Conservation (phyloP, 2,329 filamentous ascomycete genomes). For the Beauveria sp. region DNA sequence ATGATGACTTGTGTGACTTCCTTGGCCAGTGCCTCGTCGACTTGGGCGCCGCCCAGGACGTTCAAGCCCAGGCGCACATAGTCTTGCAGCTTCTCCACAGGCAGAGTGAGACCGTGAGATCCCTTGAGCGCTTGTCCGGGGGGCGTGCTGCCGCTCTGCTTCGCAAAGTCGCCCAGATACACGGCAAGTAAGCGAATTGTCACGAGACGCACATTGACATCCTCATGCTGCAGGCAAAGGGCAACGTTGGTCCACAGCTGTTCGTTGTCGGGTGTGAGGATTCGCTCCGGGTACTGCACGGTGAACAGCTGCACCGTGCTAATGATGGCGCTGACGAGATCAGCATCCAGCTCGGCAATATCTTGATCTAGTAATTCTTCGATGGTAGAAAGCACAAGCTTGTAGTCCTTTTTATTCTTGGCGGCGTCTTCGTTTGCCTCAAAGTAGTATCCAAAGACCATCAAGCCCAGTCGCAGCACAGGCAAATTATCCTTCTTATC, state of each 20-base stretch:
- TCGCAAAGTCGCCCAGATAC: constrained; percentile 75
- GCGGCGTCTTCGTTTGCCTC: constrained; percentile 53
- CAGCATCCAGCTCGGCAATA: constrained; percentile 50
- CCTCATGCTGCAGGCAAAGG: constrained; percentile 61
- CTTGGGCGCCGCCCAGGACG: constrained; percentile 51
- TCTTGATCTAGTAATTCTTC: constrained; percentile 46
- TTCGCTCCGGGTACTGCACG: constrained; percentile 54
- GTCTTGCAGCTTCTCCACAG: constrained; percentile 54
- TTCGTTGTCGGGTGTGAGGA: constrained; percentile 52
- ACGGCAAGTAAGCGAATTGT: constrained; percentile 65
- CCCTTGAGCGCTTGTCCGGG: constrained; percentile 54
- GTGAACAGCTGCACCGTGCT: constrained; percentile 61
- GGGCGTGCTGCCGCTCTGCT: constrained; percentile 42
- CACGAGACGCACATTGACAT: constrained; percentile 68
- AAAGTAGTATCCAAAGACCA: constrained; percentile 78
- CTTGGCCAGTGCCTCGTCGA: constrained; percentile 67
- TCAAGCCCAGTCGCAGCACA: constrained; percentile 65
- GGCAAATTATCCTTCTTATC: constrained; percentile 64
- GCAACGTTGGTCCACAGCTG: constrained; percentile 66
- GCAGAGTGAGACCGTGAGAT: constrained; percentile 62
- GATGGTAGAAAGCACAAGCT: constrained; percentile 50
- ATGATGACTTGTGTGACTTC: constrained; percentile 76
- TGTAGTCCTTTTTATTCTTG: constrained; percentile 60
- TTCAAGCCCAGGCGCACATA: constrained; percentile 43
- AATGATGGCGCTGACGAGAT: constrained; percentile 67